Conservation (phyloP, 495 filamentous ascomycete genomes). For the Annulohypoxylon nitens region DNA sequence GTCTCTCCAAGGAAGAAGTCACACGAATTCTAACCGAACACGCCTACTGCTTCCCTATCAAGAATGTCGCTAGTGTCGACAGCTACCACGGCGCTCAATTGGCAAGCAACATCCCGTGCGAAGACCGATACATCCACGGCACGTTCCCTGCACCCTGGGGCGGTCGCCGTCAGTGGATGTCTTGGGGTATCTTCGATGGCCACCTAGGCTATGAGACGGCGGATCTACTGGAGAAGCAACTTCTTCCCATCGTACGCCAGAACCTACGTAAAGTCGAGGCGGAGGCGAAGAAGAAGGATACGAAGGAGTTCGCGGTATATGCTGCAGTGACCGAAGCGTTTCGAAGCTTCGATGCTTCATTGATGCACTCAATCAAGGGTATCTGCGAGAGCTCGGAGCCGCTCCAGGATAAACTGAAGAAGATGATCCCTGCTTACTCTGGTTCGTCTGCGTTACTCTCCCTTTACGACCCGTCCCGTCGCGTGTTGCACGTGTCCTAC, state of each 20-base stretch:
- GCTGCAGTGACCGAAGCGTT: neutral
- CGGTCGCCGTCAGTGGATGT: neutral
- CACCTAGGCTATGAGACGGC: neutral
- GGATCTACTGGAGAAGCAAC: neutral
- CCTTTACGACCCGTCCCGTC: neutral
- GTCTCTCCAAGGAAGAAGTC: neutral
- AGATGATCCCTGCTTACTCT: neutral
- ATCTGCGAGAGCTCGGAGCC: neutral
- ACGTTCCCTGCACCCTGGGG: neutral
- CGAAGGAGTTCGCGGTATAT: neutral
- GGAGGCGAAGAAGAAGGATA: neutral
- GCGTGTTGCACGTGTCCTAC: neutral
- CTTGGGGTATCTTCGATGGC: neutral
- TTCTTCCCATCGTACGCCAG: neutral
- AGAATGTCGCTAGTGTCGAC: neutral
- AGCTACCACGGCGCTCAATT: neutral
- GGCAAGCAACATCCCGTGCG: neutral
- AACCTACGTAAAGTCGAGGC: neutral
- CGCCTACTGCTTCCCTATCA: neutral
- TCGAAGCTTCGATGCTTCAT: neutral
- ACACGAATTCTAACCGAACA: neutral
- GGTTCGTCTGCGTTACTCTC: neutral
- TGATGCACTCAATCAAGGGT: neutral
- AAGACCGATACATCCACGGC: neutral
- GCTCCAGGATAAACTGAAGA: neutral